A percentile compares a stretch with the other conserved stretches of the same genome.
These are phyloP conservation scores for Plectosphaerella sp. DNA, from an alignment of 2,329 filamentous ascomycete species.

Conservation along the genomic window DNA sequence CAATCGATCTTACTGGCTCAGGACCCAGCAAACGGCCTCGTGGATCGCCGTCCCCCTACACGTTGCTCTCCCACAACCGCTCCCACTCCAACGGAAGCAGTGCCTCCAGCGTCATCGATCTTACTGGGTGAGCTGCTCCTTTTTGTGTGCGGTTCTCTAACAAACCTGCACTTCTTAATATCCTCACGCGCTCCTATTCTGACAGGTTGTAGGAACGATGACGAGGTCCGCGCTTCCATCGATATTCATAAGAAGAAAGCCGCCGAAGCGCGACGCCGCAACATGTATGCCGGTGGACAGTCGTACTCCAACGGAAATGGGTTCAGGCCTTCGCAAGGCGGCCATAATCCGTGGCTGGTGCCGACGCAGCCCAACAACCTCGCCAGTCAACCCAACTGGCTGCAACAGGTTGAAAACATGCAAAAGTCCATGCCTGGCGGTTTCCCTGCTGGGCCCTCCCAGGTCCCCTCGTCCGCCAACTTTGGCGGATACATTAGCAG, in stretches of 20 bases:
- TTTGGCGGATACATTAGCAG: too few species aligned
- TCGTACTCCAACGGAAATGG: too few species aligned
- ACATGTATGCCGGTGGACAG: too few species aligned
- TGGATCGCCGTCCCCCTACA: not conserved
- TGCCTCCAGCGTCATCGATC: slow-evolving; percentile 16
- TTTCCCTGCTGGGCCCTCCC: too few species aligned
- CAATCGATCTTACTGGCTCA: not conserved
- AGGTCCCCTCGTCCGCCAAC: too few species aligned
- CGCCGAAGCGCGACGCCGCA: not conserved
- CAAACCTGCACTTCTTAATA: too few species aligned
- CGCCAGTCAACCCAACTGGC: too few species aligned
- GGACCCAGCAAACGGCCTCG: not conserved
- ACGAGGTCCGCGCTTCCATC: not conserved
- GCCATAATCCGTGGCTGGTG: too few species aligned
- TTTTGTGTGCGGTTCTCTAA: not conserved
- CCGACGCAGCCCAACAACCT: too few species aligned
- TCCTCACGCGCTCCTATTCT: not conserved
- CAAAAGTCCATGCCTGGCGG: too few species aligned
- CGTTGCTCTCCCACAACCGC: not conserved
- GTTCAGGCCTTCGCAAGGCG: too few species aligned
- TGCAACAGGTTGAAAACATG: too few species aligned
- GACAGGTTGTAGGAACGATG: not conserved
- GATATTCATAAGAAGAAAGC: not conserved
- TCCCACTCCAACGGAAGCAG: not conserved
- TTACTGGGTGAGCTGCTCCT: slow-evolving; percentile 17